These are phyloP conservation scores for Scheffersomyces parashehatae DNA, from an alignment of 1,139 yeast genomes.

Conservation along the genomic window DNA sequence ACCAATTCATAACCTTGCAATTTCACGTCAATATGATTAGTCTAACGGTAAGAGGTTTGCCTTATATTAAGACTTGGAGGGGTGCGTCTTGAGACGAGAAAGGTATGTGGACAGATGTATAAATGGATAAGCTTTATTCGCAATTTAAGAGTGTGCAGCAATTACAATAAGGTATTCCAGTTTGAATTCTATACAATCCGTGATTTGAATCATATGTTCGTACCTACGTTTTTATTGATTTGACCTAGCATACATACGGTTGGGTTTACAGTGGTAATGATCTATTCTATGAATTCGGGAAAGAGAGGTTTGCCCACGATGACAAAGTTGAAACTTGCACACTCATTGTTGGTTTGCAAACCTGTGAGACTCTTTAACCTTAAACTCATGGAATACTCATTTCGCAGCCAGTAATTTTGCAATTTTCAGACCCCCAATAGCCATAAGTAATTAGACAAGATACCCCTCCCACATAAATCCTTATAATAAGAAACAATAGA, in stretches of 20 bases:
- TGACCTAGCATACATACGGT: slow-evolving; percentile 45
- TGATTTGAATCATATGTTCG: slow-evolving; percentile 16
- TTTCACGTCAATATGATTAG: slow-evolving; percentile 18
- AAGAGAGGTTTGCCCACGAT: slow-evolving; percentile 24
- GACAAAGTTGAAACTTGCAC: slow-evolving; percentile 25
- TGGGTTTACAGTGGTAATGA: slow-evolving; percentile 15
- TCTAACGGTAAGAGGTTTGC: slow-evolving; percentile 11
- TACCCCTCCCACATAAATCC: too few relatives aligned
- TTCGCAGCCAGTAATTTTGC: too few relatives aligned
- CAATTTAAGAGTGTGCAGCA: slow-evolving; percentile 19
- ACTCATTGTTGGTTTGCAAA: slow-evolving; percentile 20
- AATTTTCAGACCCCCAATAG: too few relatives aligned
- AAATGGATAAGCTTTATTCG: slow-evolving; percentile 29
- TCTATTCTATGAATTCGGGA: not conserved
- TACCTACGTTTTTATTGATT: slow-evolving; percentile 42
- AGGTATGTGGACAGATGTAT: slow-evolving; percentile 32
- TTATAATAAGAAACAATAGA: too few relatives aligned
- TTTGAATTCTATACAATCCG: slow-evolving; percentile 19
- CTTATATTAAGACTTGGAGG: slow-evolving; percentile 24
- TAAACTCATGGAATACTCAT: slow-evolving; percentile 3
- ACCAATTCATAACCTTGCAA: too few relatives aligned
- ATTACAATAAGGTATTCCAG: slow-evolving; percentile 23
- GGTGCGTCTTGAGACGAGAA: slow-evolving; percentile 32
- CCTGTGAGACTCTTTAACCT: slow-evolving; percentile 21
- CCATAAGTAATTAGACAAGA: too few relatives aligned